phyloP scores from a whole-genome alignment of 768 basidiomycete species.

The Daedaleopsis sinensis region DNA sequence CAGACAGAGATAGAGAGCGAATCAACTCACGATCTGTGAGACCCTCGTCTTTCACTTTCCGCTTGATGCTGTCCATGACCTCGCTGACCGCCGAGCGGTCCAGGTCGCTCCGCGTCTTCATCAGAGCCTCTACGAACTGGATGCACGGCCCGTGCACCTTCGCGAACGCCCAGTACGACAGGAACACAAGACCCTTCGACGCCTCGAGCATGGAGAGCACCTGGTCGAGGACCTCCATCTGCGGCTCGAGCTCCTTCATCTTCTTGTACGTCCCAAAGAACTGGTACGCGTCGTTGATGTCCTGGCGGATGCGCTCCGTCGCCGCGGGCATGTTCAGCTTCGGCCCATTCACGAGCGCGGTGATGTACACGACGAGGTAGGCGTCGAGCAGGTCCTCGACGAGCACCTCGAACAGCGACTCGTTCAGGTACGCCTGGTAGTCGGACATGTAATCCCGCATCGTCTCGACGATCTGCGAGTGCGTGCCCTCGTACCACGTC shows the following conservation, averaged over 20 bases:
- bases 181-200: slow-evolving; percentile 85
- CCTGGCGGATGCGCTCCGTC: slow-evolving; percentile 79
- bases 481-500: slow-evolving; percentile 88
- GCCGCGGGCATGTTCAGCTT: slow-evolving; percentile 87
- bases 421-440: slow-evolving; percentile 89
- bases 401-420: slow-evolving; percentile 87
- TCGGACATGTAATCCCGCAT: slow-evolving; percentile 97
- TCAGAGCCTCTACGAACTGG: slow-evolving; percentile 86
- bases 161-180: slow-evolving; percentile 94
- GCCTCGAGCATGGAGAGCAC: slow-evolving; percentile 82
- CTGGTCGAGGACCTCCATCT: slow-evolving; percentile 87
- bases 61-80: slow-evolving; percentile 90
- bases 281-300: slow-evolving; percentile 73
- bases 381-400: slow-evolving; percentile 91
- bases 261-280: slow-evolving; percentile 84
- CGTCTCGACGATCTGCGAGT: slow-evolving; percentile 90
- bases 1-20: slow-evolving; percentile 4
- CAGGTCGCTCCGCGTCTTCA: slow-evolving; percentile 88
- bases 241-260: slow-evolving; percentile 75
- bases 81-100: slow-evolving; percentile 88
- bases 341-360: slow-evolving; percentile 79
- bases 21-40: slow-evolving; percentile 73
- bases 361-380: slow-evolving; percentile 90
- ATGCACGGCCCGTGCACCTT: slow-evolving; percentile 93
- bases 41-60: slow-evolving; percentile 90